Evolutionary conservation across 2,329 filamentous ascomycete genomes (phyloP), one percentile per base, ranked within the genome.

Genomic region (Arthrobotrys megalospora): DNA sequence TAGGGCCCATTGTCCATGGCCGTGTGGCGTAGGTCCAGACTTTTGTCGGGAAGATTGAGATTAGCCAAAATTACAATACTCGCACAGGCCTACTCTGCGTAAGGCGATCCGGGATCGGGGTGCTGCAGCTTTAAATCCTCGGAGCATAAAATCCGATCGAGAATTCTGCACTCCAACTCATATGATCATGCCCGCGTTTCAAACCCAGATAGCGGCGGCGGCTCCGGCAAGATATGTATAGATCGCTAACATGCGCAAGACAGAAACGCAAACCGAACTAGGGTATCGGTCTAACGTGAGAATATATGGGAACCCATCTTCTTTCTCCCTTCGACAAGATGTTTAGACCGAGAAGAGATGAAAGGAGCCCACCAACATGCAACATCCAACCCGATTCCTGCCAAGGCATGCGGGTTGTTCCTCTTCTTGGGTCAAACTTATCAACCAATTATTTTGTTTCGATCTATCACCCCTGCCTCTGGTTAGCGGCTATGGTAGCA

Each of bases 231-330:
- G 53, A 60, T 60, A 60, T 60, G 34, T 14, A 60, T 60, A 43
- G 16, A 60, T 60, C 53, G 53, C 53, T 60, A 60, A 60, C 16
- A 60, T 32, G 16, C 53, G 53, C 53, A 24, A 16, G 8, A 36
- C 53, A 60, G 53, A 60, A 60, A 41, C 53, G 53, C 53, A 60
- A 24, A 43, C 41, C 21, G 6, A 36, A 55, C 6, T 1, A 1
- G 21, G 50, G 11, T 28, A n/a, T 38, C 10, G 34, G 53, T 60
- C 53, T 60, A 34, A 60, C 53, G 53, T 60, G 53, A 60, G 53
- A 60, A 43, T 16, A 14, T 45, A 2, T 16, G 11, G n/a, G n/a
- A 12, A 11, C n/a, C n/a, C n/a, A 6, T 45, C n/a, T 45, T 45
- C n/a, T 6, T 45, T 16, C 41, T n/a, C n/a, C 24, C 24, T 28